phyloP scores from a whole-genome alignment of 768 basidiomycete genomes.

The Leccinum aurantiacum region DNA sequence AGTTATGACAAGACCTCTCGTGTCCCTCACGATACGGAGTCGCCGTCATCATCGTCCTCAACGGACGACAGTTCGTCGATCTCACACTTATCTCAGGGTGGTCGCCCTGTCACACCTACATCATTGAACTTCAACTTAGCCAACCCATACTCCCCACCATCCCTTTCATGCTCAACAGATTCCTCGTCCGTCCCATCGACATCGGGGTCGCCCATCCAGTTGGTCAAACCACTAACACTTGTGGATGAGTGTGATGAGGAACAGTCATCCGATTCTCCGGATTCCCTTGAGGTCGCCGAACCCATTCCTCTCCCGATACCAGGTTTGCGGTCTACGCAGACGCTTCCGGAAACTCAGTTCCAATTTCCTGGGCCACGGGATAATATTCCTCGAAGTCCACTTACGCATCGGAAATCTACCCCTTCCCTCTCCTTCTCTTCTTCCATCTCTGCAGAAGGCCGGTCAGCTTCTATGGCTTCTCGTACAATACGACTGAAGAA shows the following conservation, averaged over 20 bases:
- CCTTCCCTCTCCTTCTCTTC: slow-evolving; percentile 35
- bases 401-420: slow-evolving; percentile 38
- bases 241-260: slow-evolving; percentile 31
- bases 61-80: slow-evolving; percentile 36
- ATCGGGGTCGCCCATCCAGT: slow-evolving; percentile 39
- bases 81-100: slow-evolving; percentile 29
- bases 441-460: slow-evolving; percentile 34
- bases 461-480: slow-evolving; percentile 36
- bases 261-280: slow-evolving; percentile 24
- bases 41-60: slow-evolving; percentile 25
- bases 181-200: slow-evolving; percentile 58
- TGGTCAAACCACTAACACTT: slow-evolving; percentile 40
- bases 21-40: slow-evolving; percentile 18
- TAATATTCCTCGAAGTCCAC: slow-evolving; percentile 28
- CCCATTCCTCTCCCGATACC: slow-evolving; percentile 27
- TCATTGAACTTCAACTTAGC: slow-evolving; percentile 30
- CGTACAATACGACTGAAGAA: slow-evolving; percentile 50
- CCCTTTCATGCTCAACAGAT: slow-evolving; percentile 58
- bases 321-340: slow-evolving; percentile 22
- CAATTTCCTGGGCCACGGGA: slow-evolving; percentile 48
- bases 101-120: slow-evolving; percentile 38
- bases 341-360: slow-evolving; percentile 27
- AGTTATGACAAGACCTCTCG: slow-evolving; percentile 2
- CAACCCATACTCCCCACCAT: slow-evolving; percentile 40
- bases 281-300: slow-evolving; percentile 33